Evolutionary conservation across 2,329 filamentous ascomycete genomes (phyloP), one percentile per base, ranked within the genome.

Genomic region (Calonectria henricotiae): DNA sequence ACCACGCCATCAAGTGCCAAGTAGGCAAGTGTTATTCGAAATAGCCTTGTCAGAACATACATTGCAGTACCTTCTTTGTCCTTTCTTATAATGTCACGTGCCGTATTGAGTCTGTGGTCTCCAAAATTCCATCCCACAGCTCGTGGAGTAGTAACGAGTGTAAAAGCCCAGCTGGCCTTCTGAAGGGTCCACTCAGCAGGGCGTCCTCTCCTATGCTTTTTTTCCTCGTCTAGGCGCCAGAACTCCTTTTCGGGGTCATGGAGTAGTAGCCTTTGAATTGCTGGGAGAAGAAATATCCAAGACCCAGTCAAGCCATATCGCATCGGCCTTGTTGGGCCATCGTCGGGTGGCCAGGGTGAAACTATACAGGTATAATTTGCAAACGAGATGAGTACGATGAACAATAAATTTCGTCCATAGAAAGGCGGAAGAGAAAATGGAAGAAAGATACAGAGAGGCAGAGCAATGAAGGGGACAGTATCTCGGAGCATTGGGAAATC

Each of bases 121-220:
- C 61, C 67, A 23, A 73, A 64, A 37, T 73, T 73, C 71, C 71
- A 73, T 1, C 71, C 68, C 12, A 74, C 62, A 5, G 51, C 72
- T 25, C 72, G 69, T n/a, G 71, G 64, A 12, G 68, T 37, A 1
- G 39, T 12, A 3, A 43, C 68, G 13, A 74, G 37, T 17, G 58
- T 64, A 2, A 32, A 27, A 3, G 71, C 71, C 71, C 71, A 72
- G n/a, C 43, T 25, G 15, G 66, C n/a, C 20, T 72, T 73, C 6
- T 32, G 30, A 55, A 63, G 60, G 1, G 60, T 70, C 47, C 64
- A 65, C 32, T 70, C 70, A 2, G 15, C 54, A 5, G 65, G 62
- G 3, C 30, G 51, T 5, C 62, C 65, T 13, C 62, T 46, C 1
- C 20, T 51, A 4, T 47, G 23, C 46, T 25, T n/a, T 7, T 65